These are phyloP conservation scores for Tripterygium wilfordii DNA, from an alignment of 177 flowering plant species.

Conservation along the genomic window DNA sequence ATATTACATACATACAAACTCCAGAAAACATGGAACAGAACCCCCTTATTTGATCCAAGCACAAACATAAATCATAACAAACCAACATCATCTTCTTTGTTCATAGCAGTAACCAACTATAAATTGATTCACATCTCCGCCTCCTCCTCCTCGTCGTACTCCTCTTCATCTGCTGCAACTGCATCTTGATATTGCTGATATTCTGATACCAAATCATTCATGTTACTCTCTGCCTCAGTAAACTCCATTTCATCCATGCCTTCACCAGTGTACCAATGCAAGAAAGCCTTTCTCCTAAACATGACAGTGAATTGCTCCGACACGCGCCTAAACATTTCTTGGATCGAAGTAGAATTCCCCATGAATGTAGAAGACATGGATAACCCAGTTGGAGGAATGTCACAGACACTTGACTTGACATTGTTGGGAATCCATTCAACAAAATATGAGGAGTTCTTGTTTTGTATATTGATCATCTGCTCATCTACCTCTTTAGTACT, in stretches of 20 bases:
- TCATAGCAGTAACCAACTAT: too few species aligned
- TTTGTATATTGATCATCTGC: constrained; percentile 47
- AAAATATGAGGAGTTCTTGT: constrained; percentile 55
- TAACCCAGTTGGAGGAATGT: constrained; percentile 47
- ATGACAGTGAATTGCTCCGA: constrained; percentile 55
- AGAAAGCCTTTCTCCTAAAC: constrained; percentile 48
- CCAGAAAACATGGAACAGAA: too few species aligned
- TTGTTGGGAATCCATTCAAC: constrained; percentile 61
- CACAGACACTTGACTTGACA: constrained; percentile 59
- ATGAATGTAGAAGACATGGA: constrained; percentile 51
- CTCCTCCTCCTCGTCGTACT: constrained; percentile 25
- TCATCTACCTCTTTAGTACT: constrained; percentile 53
- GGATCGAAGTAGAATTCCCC: constrained; percentile 51
- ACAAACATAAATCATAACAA: too few species aligned
- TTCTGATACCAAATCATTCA: constrained; percentile 57
- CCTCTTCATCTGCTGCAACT: constrained; percentile 28
- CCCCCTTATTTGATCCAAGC: too few species aligned
- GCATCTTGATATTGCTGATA: constrained; percentile 61
- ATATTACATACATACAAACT: too few species aligned
- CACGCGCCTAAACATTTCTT: constrained; percentile 47
- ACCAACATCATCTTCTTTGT: too few species aligned
- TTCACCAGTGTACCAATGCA: constrained; percentile 56
- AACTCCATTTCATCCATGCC: constrained; percentile 64
- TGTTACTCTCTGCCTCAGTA: constrained; percentile 51
- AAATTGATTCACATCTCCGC: too few species aligned